phyloP scores from a whole-genome alignment of 345 rosid genomes.

The Durio zibethinus region DNA sequence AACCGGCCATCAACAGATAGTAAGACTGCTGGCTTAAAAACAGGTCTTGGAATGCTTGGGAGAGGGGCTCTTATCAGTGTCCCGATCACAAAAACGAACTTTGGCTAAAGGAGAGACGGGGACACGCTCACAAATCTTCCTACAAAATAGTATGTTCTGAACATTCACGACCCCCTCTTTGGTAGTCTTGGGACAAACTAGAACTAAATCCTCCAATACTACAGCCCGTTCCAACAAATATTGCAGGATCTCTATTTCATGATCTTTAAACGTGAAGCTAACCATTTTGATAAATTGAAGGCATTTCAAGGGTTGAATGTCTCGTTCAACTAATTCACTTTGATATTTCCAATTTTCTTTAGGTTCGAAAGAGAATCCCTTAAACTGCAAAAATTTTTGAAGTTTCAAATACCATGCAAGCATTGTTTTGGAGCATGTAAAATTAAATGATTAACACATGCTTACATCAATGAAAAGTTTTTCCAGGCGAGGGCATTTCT shows the following conservation, averaged over 20 bases:
- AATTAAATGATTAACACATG: neutral
- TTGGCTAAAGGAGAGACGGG: neutral
- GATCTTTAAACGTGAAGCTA: slow-evolving; percentile 16
- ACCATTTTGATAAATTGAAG: slow-evolving; percentile 11
- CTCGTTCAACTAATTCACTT: neutral
- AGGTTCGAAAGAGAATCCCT: neutral
- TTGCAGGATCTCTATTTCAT: slow-evolving; percentile 18
- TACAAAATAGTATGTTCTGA: neutral
- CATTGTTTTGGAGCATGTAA: neutral
- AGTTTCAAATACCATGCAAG: neutral
- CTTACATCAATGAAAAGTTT: slow-evolving; percentile 32
- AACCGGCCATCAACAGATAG: neutral
- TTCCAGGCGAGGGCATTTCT: slow-evolving; percentile 13
- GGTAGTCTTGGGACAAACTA: neutral
- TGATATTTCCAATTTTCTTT: slow-evolving; percentile 15
- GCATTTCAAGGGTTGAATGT: neutral
- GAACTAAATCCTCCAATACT: slow-evolving; percentile 10
- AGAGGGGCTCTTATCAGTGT: neutral
- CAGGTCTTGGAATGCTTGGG: neutral
- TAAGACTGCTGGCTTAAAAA: neutral
- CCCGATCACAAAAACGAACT: neutral
- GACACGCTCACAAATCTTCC: too few relatives aligned
- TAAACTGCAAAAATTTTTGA: slow-evolving; percentile 9
- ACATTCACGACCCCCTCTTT: neutral
- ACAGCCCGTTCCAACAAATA: slow-evolving; percentile 14